phyloP scores from a whole-genome alignment of 2,329 filamentous ascomycete species.

The Microsporum canis region DNA sequence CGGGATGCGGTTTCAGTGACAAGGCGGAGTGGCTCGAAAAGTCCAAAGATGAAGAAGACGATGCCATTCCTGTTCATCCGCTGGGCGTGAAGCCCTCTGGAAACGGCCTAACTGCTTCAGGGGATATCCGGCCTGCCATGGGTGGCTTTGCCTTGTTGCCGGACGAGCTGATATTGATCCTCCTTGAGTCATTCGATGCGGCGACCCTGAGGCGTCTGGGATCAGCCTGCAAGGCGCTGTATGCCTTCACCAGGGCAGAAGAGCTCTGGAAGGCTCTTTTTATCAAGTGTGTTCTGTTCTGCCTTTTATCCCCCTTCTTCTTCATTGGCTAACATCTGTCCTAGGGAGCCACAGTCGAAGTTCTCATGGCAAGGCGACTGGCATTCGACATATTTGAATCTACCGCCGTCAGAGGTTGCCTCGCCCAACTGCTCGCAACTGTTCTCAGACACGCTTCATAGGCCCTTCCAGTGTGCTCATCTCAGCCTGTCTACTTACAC shows the following conservation, averaged over 20 bases:
- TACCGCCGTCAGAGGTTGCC: conserved; percentile 43
- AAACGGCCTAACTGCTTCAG: conserved; percentile 59
- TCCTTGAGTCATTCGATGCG: conserved; percentile 65
- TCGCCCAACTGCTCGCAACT: conserved; percentile 62
- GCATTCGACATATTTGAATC: conserved; percentile 63
- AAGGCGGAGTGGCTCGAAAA: neutral
- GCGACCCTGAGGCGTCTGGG: conserved; percentile 54
- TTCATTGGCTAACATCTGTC: neutral
- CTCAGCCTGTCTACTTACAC: conserved; percentile 56
- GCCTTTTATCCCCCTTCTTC: neutral
- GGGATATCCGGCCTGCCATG: conserved; percentile 54
- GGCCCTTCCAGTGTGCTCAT: conserved; percentile 81
- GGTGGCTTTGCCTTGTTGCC: conserved; percentile 59
- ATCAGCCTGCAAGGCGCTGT: conserved; percentile 70
- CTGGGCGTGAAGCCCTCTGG: conserved; percentile 76
- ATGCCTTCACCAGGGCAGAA: conserved; percentile 71
- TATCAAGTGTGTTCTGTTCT: conserved; percentile 54
- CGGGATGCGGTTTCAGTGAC: neutral
- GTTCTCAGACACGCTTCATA: conserved; percentile 81
- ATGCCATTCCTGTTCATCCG: conserved; percentile 63
- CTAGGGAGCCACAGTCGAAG: conserved; percentile 9
- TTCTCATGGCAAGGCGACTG: conserved; percentile 72
- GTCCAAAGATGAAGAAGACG: neutral
- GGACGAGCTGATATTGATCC: conserved; percentile 65
- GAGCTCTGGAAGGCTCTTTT: conserved; percentile 84